phyloP scores from a whole-genome alignment of 805 yeast species.

The Ogataea allantospora region DNA sequence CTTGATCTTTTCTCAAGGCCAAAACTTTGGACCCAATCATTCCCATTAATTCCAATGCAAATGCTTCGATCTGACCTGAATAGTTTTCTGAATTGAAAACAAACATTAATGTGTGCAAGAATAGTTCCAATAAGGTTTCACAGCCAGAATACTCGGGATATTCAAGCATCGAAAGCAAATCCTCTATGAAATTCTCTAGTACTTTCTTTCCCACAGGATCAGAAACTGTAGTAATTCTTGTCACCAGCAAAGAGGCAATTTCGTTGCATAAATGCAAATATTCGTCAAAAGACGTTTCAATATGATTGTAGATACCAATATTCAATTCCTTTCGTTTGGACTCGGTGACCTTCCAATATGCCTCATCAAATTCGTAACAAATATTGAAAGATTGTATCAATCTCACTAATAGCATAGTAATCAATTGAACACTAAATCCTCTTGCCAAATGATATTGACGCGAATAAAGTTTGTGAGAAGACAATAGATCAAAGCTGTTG shows the following conservation, averaged over 20 bases:
- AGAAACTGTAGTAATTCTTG: conserved; percentile 33
- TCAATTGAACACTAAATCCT: conserved; percentile 49
- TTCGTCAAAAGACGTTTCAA: conserved; percentile 12
- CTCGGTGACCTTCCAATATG: conserved; percentile 23
- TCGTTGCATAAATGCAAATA: conserved; percentile 23
- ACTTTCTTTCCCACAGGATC: conserved; percentile 34
- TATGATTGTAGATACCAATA: conserved; percentile 8
- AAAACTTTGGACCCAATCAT: conserved; percentile 52
- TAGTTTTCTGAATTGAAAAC: conserved; percentile 40
- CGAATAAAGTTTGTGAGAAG: conserved; percentile 42
- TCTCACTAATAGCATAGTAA: conserved; percentile 45
- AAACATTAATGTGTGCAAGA: conserved; percentile 43
- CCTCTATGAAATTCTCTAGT: conserved; percentile 56
- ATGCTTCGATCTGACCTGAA: conserved; percentile 44
- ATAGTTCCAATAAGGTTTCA: conserved; percentile 45
- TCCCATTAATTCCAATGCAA: conserved; percentile 61
- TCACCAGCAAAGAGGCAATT: conserved; percentile 32
- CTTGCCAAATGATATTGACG: conserved; percentile 42
- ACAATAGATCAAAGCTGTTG: conserved; percentile 47
- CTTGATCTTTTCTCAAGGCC: conserved; percentile 27
- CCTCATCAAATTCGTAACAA: conserved; percentile 21
- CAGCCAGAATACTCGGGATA: conserved; percentile 65
- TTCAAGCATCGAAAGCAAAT: conserved; percentile 47
- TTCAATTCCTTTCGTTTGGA: conserved; percentile 13
- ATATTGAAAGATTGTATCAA: conserved; percentile 34